Base-by-base conservation (phyloP, 495 filamentous ascomycete species). In the Copromyces sp. region DNA sequence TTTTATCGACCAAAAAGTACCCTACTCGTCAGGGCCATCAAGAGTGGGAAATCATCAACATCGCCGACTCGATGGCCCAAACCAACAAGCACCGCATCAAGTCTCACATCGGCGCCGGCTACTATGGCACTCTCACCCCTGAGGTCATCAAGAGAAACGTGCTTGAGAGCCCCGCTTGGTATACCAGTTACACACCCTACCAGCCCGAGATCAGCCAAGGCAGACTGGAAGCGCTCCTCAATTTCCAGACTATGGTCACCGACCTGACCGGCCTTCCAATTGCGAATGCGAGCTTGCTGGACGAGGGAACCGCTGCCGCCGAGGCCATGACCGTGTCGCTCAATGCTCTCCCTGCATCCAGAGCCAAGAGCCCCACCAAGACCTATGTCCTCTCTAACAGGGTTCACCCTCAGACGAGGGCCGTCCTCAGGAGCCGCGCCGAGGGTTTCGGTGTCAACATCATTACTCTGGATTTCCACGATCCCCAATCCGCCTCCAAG, bases 201-300 rank as follows among this genome's bases (percentile, higher is more conserved):
- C 95, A 99, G 80, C 94, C 95, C 3, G 95, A 99, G 83, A 98
- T 99, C 84, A 97, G 93, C 78, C 95, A 99, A 82, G 95, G 92
- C 40, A 91, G 93, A 53, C 82, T 97, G 74, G 96, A 98, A 84
- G 97, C 94, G 8, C 84, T 99, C 47, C 85, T 99, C 61, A 99
- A 99, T 84, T 99, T 97, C 82, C 95, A 99, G 86, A 99, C 95
- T 14, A 81, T 99, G 82, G 92, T 97, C 7, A 89, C 92, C 8
- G 95, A 99, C 78, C 85, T 99, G 68, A 99, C 95, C 0, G 93
- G 87, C 9, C 87, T 99, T 40, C 88, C 93, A 16, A 94, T 99
- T 76, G 87, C 96, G 73, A 99, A 98, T 86, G 95, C 96, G 73
- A 97, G 94, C 17, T 87, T 98, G 69, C 84, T 99, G 44, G 95